Base-by-base conservation (phyloP, 2,329 filamentous ascomycete genomes). In the Decorospora gaudefroyi region DNA sequence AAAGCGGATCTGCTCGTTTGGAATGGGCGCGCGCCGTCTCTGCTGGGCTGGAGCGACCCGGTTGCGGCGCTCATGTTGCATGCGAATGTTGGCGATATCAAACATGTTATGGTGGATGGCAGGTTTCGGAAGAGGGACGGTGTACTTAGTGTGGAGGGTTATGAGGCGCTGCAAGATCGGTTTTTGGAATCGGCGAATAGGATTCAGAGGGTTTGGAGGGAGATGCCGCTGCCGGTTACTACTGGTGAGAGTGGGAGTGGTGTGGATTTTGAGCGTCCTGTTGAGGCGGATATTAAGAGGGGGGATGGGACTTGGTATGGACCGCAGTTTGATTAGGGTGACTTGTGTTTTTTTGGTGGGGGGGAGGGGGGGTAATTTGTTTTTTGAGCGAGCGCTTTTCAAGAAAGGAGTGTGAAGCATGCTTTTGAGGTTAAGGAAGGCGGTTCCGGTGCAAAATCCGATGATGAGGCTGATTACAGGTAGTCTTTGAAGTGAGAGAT, bases 41-140 rank as follows among this genome's bases (percentile, higher is more conserved):
- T 83, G 55, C 65, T 82, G 0, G 80, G 80, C 3, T 82, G 78
- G 78, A 65, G 51, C 4, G 79, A 83, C 42, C 78, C 79, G 0
- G 71, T 83, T 3, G 79, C 79, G 0, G 80, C 80, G 0, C 68
- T 83, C 1, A 74, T 83, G 17, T 62, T 83, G 23, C 80, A 83
- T 45, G 73, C 78, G 1, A 77, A 72, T 39, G 73, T 79, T 3
- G 78, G 75, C 0, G 78, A 83, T 43, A 67, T 83, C 16, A 59
- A 74, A 40, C 69, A 77, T 36, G 79, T 82, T 0, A 45, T 79
- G 7, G 73, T 81, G 0, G 72, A 76, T 37, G 79, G 79, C 0
- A 58, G 68, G 41, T 80, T 76, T 33, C 59, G 64, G 31, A 83
- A 81, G 67, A 62, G 68, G 5, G 69, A 76, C 10, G 67, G 74